Evolutionary conservation across 2,329 filamentous ascomycete genomes (phyloP).

Genomic region (Phialocephala subalpina): DNA sequence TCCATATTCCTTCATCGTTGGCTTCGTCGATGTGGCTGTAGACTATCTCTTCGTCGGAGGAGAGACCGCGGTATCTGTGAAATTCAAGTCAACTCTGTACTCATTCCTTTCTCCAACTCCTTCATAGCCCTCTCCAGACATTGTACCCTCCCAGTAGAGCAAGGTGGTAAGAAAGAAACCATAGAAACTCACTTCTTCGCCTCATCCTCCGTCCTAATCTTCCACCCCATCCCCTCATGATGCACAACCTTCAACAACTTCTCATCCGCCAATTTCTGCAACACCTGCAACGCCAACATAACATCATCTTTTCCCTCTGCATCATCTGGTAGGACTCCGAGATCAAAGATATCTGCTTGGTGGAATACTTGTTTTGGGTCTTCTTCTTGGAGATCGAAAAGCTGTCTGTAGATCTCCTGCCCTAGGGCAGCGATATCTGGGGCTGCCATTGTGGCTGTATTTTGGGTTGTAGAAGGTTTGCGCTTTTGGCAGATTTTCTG

Average conservation of each 20-base stretch:
- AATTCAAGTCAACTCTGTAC: slow-evolving; percentile 22
- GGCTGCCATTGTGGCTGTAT: slow-evolving; percentile 21
- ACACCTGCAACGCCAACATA: slow-evolving; percentile 60
- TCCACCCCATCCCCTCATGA: slow-evolving; percentile 60
- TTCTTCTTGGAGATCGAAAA: slow-evolving; percentile 32
- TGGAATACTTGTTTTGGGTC: slow-evolving; percentile 53
- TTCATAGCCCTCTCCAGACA: neutral
- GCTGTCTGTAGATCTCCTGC: slow-evolving; percentile 40
- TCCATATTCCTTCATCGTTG: slow-evolving; percentile 89
- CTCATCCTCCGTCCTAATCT: slow-evolving; percentile 65
- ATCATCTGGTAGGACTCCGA: slow-evolving; percentile 62
- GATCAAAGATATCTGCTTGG: slow-evolving; percentile 64
- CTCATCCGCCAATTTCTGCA: slow-evolving; percentile 66
- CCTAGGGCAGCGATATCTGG: slow-evolving; percentile 38
- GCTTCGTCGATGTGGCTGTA: slow-evolving; percentile 90
- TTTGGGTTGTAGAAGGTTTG: slow-evolving; percentile 7
- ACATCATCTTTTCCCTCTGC: slow-evolving; percentile 52
- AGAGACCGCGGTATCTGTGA: slow-evolving; percentile 64
- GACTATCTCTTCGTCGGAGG: slow-evolving; percentile 82
- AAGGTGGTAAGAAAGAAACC: neutral
- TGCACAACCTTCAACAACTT: slow-evolving; percentile 63
- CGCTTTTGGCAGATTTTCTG: slow-evolving; percentile 19
- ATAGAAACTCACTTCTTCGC: slow-evolving; percentile 63
- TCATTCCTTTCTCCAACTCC: neutral
- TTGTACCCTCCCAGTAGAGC: neutral